Evolutionary conservation across 2,329 filamentous ascomycete genomes (phyloP), one percentile per base, ranked within the genome.

Genomic region (Calonectria hawksworthii): DNA sequence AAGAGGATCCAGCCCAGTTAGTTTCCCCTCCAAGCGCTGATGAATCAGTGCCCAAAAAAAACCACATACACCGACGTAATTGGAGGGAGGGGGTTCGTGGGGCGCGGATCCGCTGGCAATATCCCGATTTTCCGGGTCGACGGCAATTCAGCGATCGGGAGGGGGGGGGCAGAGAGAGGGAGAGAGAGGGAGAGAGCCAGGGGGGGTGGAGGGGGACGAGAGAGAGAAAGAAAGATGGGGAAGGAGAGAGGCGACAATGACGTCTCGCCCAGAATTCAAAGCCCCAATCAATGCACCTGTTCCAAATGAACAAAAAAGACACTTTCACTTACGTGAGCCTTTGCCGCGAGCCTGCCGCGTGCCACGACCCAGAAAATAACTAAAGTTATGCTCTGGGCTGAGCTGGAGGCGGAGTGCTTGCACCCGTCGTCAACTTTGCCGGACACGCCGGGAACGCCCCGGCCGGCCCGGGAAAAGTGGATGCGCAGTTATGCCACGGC

Each of bases 381-480:
- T 32, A 10, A 10, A 54, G 26, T 28, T 54, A 54, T 32, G 26
- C 28, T 14, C 51, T 30, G 28, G 56, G 16, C 64, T 30, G 30
- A 30, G 30, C 64, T 38, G n/a, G 68, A 36, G 54, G 54, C 41
- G 54, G 47, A 38, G 56, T 34, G 10, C 36, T 52, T 70, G 56
- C 56, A 61, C 59, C 65, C 66, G 56, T 61, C 44, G 7, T 11
- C 52, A 52, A n/a, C 32, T 36, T 23, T 67, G 63, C 70, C 61
- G 70, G 70, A 59, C 51, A 72, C 63, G 52, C 41, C 70, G 63
- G 64, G 63, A 26, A 64, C 50, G 36, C 38, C 36, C 70, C 61
- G 63, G 70, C 70, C 70, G 63, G 63, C 21, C 70, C 70, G 70
- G 70, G 38, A 67, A 67, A 61, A 67, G 70, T 72, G 70, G 70